Conservation (phyloP, 2,329 filamentous ascomycete species). For the Penicillium verrucosum region DNA sequence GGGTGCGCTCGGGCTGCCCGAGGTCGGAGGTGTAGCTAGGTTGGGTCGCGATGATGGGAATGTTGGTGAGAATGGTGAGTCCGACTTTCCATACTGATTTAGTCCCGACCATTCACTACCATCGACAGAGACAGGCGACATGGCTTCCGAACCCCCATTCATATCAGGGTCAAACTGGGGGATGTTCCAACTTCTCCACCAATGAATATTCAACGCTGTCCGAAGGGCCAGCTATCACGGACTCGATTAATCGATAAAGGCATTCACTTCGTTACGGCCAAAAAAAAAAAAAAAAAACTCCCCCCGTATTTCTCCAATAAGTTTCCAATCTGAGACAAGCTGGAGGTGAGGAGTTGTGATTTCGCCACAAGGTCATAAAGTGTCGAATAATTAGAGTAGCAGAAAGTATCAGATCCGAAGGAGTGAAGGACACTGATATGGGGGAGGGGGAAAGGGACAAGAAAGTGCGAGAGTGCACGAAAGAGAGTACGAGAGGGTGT, state of each 20-base stretch:
- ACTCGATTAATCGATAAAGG: neutral
- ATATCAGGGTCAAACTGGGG: conserved; percentile 45
- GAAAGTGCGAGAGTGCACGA: neutral
- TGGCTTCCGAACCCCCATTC: conserved; percentile 70
- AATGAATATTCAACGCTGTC: conserved; percentile 3
- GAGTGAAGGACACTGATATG: conserved; percentile 28
- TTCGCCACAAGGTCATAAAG: neutral
- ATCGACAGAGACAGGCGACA: conserved; percentile 77
- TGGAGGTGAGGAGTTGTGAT: neutral
- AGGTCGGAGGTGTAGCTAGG: conserved; percentile 67
- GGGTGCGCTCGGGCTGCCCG: conserved; percentile 56
- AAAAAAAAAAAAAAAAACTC: neutral
- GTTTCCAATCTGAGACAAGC: conserved; percentile 17
- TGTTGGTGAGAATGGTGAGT: conserved; percentile 45
- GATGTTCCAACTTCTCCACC: conserved; percentile 4
- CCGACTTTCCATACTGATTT: conserved; percentile 59
- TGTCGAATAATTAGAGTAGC: neutral
- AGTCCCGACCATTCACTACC: conserved; percentile 78
- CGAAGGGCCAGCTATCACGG: neutral
- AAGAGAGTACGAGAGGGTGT: too few relatives aligned
- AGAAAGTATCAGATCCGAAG: conserved; percentile 19
- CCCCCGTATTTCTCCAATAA: conserved; percentile 10
- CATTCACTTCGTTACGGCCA: conserved; percentile 2
- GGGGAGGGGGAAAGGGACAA: conserved; percentile 13
- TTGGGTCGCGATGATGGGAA: conserved; percentile 46